Evolutionary conservation across 2,329 filamentous ascomycete genomes (phyloP), one percentile per base, ranked within the genome.

Genomic region (Amauroascus verrucosus): DNA sequence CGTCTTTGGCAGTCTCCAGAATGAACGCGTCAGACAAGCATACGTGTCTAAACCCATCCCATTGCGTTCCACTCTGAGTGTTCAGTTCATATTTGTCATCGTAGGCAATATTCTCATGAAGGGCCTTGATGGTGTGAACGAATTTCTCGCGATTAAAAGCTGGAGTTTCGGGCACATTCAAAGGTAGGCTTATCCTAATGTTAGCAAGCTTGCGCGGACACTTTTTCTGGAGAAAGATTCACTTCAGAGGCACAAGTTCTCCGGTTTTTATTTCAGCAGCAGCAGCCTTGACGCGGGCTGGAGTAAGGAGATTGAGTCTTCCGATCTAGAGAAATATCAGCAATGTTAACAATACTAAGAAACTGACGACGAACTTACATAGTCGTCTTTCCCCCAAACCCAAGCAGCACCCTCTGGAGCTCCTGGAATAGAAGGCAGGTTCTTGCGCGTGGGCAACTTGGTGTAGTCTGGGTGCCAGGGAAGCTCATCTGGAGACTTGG

Each of bases 311-410:
- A 54, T 82, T 81, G 41, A 81, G 61, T 43, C 78, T 70, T 67
- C 65, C 61, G 47, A 68, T 56, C 61, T 64, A 46, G 24, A 41
- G 52, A 46, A 41, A 30, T 44, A 43, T 28, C 20, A 45, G 43
- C 51, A 35, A 38, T 14, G 43, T 6, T 13, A 22, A 16, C 14
- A 8, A 8, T 18, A 13, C 16, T 26, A 24, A 3, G 18, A 22
- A 6, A 28, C 14, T 20, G 20, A 7, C 5, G 41, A 3, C 2
- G 24, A 28, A 20, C 60, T n/a, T 58, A 78, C 72, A 58, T 72
- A 67, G 59, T 80, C 78, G 61, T 79, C 69, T 38, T 76, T 69
- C 11, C 79, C 79, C 79, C 79, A 82, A 24, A 80, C 75, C 79
- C 79, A 82, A 16, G 78, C 78, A 16, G 79, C 77, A 26, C 72